Evolutionary conservation across 306 rosid species (phyloP), one percentile per base, ranked within the genome.

Genomic region (Vicia villosa): DNA sequence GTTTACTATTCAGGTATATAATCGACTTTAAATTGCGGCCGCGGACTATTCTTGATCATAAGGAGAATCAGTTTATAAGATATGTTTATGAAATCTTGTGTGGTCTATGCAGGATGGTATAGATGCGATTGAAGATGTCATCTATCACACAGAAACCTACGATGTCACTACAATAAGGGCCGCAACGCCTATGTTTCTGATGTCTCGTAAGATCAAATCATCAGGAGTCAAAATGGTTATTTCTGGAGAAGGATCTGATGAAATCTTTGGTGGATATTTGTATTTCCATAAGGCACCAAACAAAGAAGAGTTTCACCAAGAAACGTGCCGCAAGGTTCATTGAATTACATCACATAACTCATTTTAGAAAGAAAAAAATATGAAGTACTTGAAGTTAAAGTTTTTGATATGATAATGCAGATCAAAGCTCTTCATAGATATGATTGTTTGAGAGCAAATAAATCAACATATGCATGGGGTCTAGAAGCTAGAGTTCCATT

Each of bases 221-320:
- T 75, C 89, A 1, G 99, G 99, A 46, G 99, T 95, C 36, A 95
- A 95, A 77, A 75, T 78, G 99, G 97, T 95, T 24, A 81, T 95
- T 43, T 91, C 99, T 55, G 99, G 99, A 41, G 99, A 95, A 86
- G 99, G 99, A 1, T 85, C 99, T 9, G 99, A 95, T 79, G 97
- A 95, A 73, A 83, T 95, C 38, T 95, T 95, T 68, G 99, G 97
- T 5, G 99, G 99, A 59, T 95, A 95, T 50, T 49, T 95, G 43
- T 95, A 95, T 85, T 95, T 91, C 91, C 99, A 95, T 69, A 95
- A 95, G 82, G 99, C 99, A 62, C 99, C 99, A 24, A 84, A 95
- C 88, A 89, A 89, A 86, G 86, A 95, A 76, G 99, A 95, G 82
- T 82, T 95, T 55, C 99, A 95, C 78, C 66, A 47, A 8, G 99